A percentile compares a stretch with the other conserved stretches of the same genome.
Conservation (phyloP, 2,329 filamentous ascomycete species). For the Colletotrichum filicis region DNA sequence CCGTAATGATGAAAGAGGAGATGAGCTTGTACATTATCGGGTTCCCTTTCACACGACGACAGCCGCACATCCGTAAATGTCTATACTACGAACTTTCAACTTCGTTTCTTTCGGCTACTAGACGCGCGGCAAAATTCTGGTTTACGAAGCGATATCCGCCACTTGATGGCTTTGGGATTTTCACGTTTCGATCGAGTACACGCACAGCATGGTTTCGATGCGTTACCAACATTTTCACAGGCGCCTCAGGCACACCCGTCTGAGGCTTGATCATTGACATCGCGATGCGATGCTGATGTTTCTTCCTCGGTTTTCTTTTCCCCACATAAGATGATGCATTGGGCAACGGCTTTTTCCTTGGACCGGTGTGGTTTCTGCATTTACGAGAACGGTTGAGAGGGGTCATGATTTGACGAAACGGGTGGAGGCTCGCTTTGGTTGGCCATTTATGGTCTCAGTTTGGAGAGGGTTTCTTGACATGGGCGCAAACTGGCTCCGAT, state of each 20-base stretch:
- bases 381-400: conserved; percentile 13
- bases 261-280: conserved; percentile 7
- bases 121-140: conserved; percentile 33
- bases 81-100: conserved; percentile 30
- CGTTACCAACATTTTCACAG: conserved; percentile 13
- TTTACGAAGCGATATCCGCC: conserved; percentile 31
- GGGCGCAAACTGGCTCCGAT: background rate
- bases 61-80: conserved; percentile 22
- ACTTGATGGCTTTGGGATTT: conserved; percentile 9
- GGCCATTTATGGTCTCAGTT: background rate
- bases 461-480: background rate
- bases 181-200: conserved; percentile 16
- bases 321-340: conserved; percentile 34
- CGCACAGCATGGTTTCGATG: conserved; percentile 22
- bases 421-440: conserved; percentile 17
- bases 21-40: conserved; percentile 35
- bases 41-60: conserved; percentile 28
- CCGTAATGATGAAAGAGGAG: conserved; percentile 28
- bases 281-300: conserved; percentile 3
- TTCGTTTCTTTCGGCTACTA: conserved; percentile 32
- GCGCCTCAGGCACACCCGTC: background rate
- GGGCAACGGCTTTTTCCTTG: conserved; percentile 31
- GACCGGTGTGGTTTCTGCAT: conserved; percentile 32
- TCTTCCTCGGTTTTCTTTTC: conserved; percentile 14
- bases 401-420: conserved; percentile 18